phyloP scores from a whole-genome alignment of 78 protist genomes.

The Cavenderia fasciculata region DNA sequence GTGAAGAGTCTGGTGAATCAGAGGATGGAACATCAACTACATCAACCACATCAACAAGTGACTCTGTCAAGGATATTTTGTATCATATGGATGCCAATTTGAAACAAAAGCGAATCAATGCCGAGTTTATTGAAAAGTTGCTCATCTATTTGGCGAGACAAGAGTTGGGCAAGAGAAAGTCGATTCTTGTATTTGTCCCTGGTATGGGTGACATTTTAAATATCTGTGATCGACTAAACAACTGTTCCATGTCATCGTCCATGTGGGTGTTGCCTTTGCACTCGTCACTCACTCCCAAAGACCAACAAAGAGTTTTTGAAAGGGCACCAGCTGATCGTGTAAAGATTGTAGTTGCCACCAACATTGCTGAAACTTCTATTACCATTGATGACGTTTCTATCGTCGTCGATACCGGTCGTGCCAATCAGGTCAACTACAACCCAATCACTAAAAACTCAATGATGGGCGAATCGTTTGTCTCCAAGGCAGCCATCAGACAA shows the following conservation, averaged over 20 bases:
- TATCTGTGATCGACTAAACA: conserved; percentile 3
- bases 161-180: conserved; percentile 17
- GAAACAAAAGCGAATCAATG: conserved; percentile 53
- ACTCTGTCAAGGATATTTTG: not conserved
- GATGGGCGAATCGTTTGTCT: conserved; percentile 77
- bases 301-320: conserved; percentile 79
- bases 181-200: conserved; percentile 93
- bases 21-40: not conserved
- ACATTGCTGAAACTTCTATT: conserved; percentile 95
- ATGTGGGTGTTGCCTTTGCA: conserved; percentile 74
- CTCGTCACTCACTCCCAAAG: conserved; percentile 78
- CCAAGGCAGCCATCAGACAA: conserved; percentile 84
- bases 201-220: conserved; percentile 88
- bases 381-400: conserved; percentile 92
- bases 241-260: not conserved
- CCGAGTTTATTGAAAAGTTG: conserved; percentile 40
- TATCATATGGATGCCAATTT: conserved; percentile 2
- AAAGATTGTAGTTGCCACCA: conserved; percentile 92
- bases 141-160: conserved; percentile 10
- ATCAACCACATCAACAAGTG: conserved; percentile 30
- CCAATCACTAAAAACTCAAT: conserved; percentile 51
- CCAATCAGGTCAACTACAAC: conserved; percentile 86
- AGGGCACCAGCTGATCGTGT: conserved; percentile 67
- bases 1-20: not conserved
- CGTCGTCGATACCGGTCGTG: conserved; percentile 92